Conservation (phyloP, 164 flowering plant genomes). For the Vitis labrusca region DNA sequence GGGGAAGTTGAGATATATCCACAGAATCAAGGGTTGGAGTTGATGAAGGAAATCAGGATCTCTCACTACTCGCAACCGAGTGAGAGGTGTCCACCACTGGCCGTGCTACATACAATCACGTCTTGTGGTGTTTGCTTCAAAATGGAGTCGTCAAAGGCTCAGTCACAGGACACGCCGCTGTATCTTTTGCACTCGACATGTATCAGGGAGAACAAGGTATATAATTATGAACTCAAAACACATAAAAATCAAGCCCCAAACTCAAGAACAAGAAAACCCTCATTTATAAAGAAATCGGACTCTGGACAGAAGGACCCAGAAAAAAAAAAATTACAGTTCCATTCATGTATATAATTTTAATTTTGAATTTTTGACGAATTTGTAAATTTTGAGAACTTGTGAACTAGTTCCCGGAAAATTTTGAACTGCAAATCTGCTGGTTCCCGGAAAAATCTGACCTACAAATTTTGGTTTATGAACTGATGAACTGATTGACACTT, state of each 20-base stretch:
- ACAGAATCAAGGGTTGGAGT: conserved; percentile 29
- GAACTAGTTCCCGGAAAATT: too few relatives aligned
- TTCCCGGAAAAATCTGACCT: too few relatives aligned
- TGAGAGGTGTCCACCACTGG: conserved; percentile 96
- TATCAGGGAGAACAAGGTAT: conserved; percentile 97
- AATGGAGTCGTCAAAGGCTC: conserved; percentile 62
- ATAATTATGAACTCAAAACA: conserved; percentile 4
- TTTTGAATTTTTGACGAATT: too few relatives aligned
- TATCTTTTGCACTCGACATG: conserved; percentile 74
- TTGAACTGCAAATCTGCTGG: too few relatives aligned
- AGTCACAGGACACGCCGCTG: conserved; percentile 54
- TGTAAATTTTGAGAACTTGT: too few relatives aligned
- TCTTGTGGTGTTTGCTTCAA: conserved; percentile 77
- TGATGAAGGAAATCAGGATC: conserved; percentile 67
- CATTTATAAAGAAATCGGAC: neutral
- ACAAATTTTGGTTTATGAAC: too few relatives aligned
- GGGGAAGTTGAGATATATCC: conserved; percentile 85
- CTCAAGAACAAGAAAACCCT: conserved; percentile 1
- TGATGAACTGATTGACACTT: too few relatives aligned
- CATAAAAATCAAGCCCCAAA: conserved; percentile 3
- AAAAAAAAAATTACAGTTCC: neutral
- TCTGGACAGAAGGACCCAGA: neutral
- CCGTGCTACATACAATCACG: conserved; percentile 85
- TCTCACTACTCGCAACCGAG: conserved; percentile 70
- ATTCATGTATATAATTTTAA: too few relatives aligned